phyloP scores from a whole-genome alignment of 176 grass and related monocot species.

The Phyllostachys edulis region DNA sequence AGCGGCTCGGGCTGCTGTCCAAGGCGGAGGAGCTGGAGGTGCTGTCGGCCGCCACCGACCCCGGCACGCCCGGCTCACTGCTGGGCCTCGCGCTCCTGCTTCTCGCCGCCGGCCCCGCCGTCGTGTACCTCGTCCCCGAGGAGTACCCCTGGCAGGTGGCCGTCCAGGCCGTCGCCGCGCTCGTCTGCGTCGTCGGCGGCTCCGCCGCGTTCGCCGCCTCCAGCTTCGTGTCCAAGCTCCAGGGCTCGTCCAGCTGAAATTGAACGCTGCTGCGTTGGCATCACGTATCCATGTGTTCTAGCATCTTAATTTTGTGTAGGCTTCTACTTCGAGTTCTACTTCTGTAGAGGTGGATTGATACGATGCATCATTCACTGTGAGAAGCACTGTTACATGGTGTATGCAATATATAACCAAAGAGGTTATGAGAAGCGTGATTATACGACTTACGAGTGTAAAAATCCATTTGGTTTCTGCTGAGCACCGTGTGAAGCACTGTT shows the following conservation, averaged over 20 bases:
- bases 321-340: not conserved
- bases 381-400: too few species aligned
- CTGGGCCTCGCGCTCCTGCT: slow-evolving; percentile 54
- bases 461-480: too few species aligned
- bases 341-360: not conserved
- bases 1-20: slow-evolving; percentile 77
- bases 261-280: not conserved
- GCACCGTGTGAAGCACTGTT: too few species aligned
- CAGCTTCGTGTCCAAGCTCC: slow-evolving; percentile 82
- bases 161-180: slow-evolving; percentile 62
- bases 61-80: slow-evolving; percentile 56
- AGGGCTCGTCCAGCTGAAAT: slow-evolving; percentile 54
- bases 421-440: too few species aligned
- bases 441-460: too few species aligned
- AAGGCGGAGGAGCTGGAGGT: slow-evolving; percentile 90
- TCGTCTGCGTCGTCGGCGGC: slow-evolving; percentile 66
- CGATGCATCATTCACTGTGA: not conserved
- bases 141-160: slow-evolving; percentile 80
- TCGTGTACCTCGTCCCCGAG: slow-evolving; percentile 76
- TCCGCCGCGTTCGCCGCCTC: slow-evolving; percentile 76
- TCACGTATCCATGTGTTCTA: not conserved
- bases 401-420: too few species aligned
- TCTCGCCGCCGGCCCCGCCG: slow-evolving; percentile 63
- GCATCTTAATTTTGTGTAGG: slow-evolving; percentile 1
- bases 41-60: slow-evolving; percentile 87